phyloP scores from a whole-genome alignment of 2,329 filamentous ascomycete genomes.

The Clarireedia homoeocarpa region DNA sequence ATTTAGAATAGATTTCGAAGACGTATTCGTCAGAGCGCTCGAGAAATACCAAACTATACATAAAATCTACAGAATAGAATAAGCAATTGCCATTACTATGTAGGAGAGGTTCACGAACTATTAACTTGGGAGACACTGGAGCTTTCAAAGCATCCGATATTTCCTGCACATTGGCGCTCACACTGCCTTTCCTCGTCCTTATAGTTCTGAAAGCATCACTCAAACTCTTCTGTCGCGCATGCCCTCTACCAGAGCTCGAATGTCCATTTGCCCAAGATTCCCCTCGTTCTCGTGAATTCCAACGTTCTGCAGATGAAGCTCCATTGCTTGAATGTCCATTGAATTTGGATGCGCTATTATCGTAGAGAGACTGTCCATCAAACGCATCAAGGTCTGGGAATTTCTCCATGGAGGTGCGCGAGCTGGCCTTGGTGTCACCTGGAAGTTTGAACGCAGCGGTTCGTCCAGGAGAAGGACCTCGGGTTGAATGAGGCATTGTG shows the following conservation, averaged over 20 bases:
- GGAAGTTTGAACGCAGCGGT: slow-evolving; percentile 27
- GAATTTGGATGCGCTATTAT: slow-evolving; percentile 16
- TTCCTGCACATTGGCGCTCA: slow-evolving; percentile 89
- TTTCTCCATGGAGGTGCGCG: slow-evolving; percentile 41
- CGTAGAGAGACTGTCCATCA: slow-evolving; percentile 15
- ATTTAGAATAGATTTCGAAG: slow-evolving; percentile 93
- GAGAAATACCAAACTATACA: slow-evolving; percentile 93
- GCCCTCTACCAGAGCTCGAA: slow-evolving; percentile 31
- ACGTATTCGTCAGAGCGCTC: slow-evolving; percentile 93
- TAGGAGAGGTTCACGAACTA: slow-evolving; percentile 49
- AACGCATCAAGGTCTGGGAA: slow-evolving; percentile 47
- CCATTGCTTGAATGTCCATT: slow-evolving; percentile 25
- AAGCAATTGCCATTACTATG: slow-evolving; percentile 13
- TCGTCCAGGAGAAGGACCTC: slow-evolving; percentile 31
- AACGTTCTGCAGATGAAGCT: slow-evolving; percentile 41
- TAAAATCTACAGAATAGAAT: slow-evolving; percentile 51
- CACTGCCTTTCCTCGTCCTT: slow-evolving; percentile 70
- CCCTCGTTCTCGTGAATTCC: slow-evolving; percentile 47
- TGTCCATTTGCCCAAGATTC: slow-evolving; percentile 19
- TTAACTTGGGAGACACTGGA: slow-evolving; percentile 78
- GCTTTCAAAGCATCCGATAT: slow-evolving; percentile 85
- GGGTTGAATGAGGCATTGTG: slow-evolving; percentile 36
- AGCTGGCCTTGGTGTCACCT: slow-evolving; percentile 20
- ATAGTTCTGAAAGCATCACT: slow-evolving; percentile 82
- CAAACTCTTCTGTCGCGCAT: slow-evolving; percentile 76